Percentiles rank a stretch among this genome's conserved stretches.
These are phyloP conservation scores for Polytolypa hystricis DNA, from an alignment of 2,329 filamentous ascomycete genomes.

Conservation along the genomic window DNA sequence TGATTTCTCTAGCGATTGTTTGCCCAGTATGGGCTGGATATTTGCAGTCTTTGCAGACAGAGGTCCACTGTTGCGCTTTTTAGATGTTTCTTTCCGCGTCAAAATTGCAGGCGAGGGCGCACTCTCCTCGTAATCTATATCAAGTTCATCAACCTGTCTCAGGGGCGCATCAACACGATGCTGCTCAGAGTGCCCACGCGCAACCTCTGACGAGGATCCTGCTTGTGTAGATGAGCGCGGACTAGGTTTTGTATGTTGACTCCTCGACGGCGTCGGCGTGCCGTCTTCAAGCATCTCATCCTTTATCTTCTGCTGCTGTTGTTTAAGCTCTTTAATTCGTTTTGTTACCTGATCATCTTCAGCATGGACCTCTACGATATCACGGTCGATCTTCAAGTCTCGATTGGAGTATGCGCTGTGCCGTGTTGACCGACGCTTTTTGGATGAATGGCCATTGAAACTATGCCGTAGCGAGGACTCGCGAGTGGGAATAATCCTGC, in stretches of 20 bases:
- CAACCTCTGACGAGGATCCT: not conserved
- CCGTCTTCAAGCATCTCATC: slow-evolving; percentile 34
- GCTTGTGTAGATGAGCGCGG: slow-evolving; percentile 13
- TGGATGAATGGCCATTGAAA: slow-evolving; percentile 41
- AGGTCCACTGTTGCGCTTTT: slow-evolving; percentile 17
- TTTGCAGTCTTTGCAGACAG: slow-evolving; percentile 20
- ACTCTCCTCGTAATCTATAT: slow-evolving; percentile 43
- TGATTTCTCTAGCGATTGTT: slow-evolving; percentile 13
- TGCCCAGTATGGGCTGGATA: slow-evolving; percentile 15
- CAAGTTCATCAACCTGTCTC: slow-evolving; percentile 21
- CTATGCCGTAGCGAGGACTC: slow-evolving; percentile 56
- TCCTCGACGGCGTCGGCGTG: slow-evolving; percentile 14
- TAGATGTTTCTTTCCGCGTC: slow-evolving; percentile 41
- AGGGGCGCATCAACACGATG: slow-evolving; percentile 4
- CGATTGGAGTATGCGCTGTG: slow-evolving; percentile 30
- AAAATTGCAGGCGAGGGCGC: slow-evolving; percentile 60
- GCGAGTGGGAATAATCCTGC: slow-evolving; percentile 51
- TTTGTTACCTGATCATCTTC: slow-evolving; percentile 47
- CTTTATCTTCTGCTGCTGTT: slow-evolving; percentile 46
- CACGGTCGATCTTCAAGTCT: slow-evolving; percentile 30
- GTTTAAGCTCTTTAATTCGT: slow-evolving; percentile 46
- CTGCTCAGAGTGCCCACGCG: not conserved
- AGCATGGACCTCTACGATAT: slow-evolving; percentile 25
- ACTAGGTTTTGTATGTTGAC: slow-evolving; percentile 14
- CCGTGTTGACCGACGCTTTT: slow-evolving; percentile 43